Base-by-base conservation (phyloP, 805 yeast species). In the Zygosaccharomyces siamensis region DNA sequence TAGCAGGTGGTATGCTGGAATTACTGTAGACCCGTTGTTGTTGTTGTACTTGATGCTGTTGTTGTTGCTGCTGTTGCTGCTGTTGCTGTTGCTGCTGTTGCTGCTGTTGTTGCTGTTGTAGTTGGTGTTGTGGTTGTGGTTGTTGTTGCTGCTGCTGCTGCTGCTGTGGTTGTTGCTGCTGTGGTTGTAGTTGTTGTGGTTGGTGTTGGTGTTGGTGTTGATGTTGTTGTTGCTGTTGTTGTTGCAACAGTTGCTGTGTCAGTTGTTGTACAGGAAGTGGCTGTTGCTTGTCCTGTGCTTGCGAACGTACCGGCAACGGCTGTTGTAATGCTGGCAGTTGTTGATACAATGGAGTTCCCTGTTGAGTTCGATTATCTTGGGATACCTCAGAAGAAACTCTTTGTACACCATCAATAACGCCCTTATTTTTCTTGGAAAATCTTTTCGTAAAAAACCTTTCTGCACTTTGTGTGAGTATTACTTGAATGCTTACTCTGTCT, bases 401-500 rank as follows among this genome's bases (percentile, higher is more conserved):
- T 21, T 47, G 48, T 28, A 48, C 54, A 16, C 50, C 50, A 30
- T 49, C 55, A 31, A 41, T 45, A 20, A 43, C 43, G 26, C 51
- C 48, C 30, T 46, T 54, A 39, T 43, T 51, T 50, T 39, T 52
- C 49, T 50, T 57, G 27, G 58, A 45, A 35, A 45, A 52, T 42
- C 56, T 59, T 38, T 53, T 56, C 18, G 53, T 53, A 38, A 63
- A 57, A 51, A 95, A 92, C 63, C 86, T 90, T 52, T 84, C 89
- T 0, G 97, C 96, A 1, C 95, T 79, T 51, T 81, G 77, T 4
- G 98, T 92, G 39, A 89, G 78, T 35, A 92, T 85, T 43, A 93
- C 73, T 66, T 92, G 98, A 55, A 92, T 87, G 2, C 90, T 80
- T 5, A 89, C 80, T 53, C 79, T 81, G 49, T 83, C 80, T 45